Percentiles rank a stretch among this genome's conserved stretches.
Conservation (phyloP, 2,329 filamentous ascomycete genomes). For the Colletotrichum sp. region DNA sequence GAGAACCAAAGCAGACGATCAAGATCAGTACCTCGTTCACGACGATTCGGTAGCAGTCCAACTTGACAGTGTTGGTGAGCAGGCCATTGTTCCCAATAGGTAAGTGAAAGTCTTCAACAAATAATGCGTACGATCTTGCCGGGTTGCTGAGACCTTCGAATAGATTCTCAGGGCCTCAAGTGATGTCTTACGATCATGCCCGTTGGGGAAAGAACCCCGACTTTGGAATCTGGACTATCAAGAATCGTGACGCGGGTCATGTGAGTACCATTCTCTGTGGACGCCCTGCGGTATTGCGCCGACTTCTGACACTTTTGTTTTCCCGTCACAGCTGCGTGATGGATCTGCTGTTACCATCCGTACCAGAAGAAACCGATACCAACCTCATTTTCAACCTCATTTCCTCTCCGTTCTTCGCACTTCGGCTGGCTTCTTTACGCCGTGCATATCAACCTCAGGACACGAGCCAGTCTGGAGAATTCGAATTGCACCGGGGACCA, state of each 20-base stretch:
- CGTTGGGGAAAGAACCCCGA: neutral
- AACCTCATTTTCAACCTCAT: neutral
- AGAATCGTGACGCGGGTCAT: neutral
- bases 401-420: conserved; percentile 3
- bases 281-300: too few relatives aligned
- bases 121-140: neutral
- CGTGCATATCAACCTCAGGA: neutral
- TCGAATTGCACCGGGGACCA: neutral
- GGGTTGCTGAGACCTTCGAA: accelerated
- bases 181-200: neutral
- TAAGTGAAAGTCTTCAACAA: neutral
- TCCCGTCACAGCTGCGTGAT: neutral
- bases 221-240: conserved; percentile 1
- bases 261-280: neutral
- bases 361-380: neutral
- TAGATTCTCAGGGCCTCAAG: neutral
- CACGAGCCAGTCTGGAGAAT: neutral
- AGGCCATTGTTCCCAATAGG: neutral
- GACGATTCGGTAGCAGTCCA: neutral
- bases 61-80: neutral
- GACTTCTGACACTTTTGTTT: neutral
- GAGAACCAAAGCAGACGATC: neutral
- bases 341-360: neutral
- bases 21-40: neutral
- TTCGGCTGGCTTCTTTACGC: neutral